These are phyloP conservation scores for Neurospora discreta DNA, from an alignment of 495 filamentous ascomycete genomes.

Conservation along the genomic window DNA sequence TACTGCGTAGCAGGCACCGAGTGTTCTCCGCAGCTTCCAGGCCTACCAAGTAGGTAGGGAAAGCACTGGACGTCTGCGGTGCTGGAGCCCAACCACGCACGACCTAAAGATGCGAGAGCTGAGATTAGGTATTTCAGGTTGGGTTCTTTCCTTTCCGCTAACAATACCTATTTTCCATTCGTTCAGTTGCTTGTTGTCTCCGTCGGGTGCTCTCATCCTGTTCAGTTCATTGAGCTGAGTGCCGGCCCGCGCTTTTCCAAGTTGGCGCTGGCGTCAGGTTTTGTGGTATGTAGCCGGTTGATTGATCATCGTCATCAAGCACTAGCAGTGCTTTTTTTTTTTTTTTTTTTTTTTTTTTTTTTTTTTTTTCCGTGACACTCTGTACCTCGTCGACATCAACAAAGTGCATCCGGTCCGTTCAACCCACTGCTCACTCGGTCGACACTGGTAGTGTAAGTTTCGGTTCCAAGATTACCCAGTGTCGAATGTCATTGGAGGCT, in stretches of 20 bases:
- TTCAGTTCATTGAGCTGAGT: not conserved
- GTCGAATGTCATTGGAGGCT: not conserved
- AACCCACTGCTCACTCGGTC: too few relatives aligned
- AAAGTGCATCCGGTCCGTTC: not conserved
- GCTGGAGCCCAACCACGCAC: not conserved
- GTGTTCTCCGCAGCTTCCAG: not conserved
- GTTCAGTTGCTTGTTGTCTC: not conserved
- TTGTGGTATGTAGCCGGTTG: not conserved
- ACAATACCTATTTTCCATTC: not conserved
- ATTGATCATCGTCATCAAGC: not conserved
- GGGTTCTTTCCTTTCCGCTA: not conserved
- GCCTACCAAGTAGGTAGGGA: too few relatives aligned
- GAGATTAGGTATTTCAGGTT: not conserved
- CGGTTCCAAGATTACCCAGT: not conserved
- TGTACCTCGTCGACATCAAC: not conserved
- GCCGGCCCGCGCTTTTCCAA: not conserved
- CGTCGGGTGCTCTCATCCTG: not conserved
- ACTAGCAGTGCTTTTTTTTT: not conserved
- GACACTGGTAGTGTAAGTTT: too few relatives aligned
- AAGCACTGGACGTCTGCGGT: not conserved
- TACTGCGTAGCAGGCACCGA: not conserved
- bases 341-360: too few relatives aligned
- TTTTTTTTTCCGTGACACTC: too few relatives aligned
- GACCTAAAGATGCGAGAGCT: not conserved
- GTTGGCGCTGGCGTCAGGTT: not conserved